Evolutionary conservation across 1,139 yeast genomes (phyloP).

Genomic region (Geotrichum australiense): DNA sequence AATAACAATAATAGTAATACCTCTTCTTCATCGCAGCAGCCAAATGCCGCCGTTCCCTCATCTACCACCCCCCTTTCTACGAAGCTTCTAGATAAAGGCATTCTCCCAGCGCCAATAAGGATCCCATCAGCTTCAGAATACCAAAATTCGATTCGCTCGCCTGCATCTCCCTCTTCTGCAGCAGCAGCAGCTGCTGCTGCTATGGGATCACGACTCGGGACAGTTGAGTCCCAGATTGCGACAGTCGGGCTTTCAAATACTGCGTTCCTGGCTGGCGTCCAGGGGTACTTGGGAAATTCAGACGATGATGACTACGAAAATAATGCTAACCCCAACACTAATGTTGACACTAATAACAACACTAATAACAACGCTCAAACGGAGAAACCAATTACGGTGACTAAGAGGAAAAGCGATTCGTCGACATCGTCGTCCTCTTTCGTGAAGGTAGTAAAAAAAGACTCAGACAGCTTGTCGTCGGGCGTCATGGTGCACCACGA

Average conservation of each 20-base stretch:
- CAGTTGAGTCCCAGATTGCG: conserved; percentile 11
- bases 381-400: too few relatives aligned
- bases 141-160: too few relatives aligned
- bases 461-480: conserved; percentile 10
- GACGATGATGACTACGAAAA: conserved; percentile 7
- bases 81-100: background rate
- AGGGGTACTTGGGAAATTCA: conserved; percentile 8
- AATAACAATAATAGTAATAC: too few relatives aligned
- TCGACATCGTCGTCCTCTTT: conserved; percentile 13
- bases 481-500: conserved; percentile 8
- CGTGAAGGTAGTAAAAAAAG: conserved; percentile 7
- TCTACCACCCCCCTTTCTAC: background rate
- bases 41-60: too few relatives aligned
- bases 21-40: too few relatives aligned
- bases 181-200: conserved; percentile 15
- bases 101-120: background rate
- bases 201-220: conserved; percentile 6
- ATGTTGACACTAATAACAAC: conserved; percentile 1
- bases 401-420: too few relatives aligned
- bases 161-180: conserved; percentile 10
- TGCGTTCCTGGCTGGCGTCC: conserved; percentile 8
- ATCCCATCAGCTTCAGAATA: background rate
- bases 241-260: conserved; percentile 1
- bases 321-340: too few relatives aligned
- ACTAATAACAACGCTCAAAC: conserved; percentile 1